Evolutionary conservation across 176 grass and related monocot genomes (phyloP), one percentile per base, ranked within the genome.

Genomic region (Phoenix roebelenii): DNA sequence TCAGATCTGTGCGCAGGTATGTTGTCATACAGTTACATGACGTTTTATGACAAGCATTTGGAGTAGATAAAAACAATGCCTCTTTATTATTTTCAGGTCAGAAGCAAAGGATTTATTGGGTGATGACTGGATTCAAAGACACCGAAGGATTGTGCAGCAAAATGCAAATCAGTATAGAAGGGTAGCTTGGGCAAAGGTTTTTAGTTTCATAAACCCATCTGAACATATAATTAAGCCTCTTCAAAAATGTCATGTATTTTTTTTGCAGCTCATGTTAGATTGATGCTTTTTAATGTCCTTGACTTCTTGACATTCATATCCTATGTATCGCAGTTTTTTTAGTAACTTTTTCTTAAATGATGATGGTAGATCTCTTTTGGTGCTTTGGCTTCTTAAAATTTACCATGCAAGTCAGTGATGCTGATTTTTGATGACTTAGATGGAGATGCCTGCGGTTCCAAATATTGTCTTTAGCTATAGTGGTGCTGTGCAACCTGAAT

Each of bases 181-280:
- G 66, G 75, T 98, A 81, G 93, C 88, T 76, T 98, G 93, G 93
- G 30, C 73, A 54, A 98, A 98, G 87, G 88, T 98, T n/a, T 98
- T n/a, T 17, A 44, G 39, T 7, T 64, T 72, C 7, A 52, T 54
- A 26, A 23, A 29, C 16, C 25, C 25, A 35, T 12, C 35, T 12
- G 35, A 67, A 58, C 58, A 2, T 66, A 9, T 56, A 52, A 26
- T 70, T 51, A 59, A 23, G 57, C 29, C 15, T 50, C 16, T 15
- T 4, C 53, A 4, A 44, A 44, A 44, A 44, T 44, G 1, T 12
- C 10, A 14, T 44, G 10, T 10, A 12, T 44, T 44, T 44, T 44
- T 44, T 44, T 44, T 12, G 35, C 35, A 44, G 10, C 7, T 2
- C 10, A 44, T 12, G 10, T 14, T 44, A 44, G 35, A 44, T 44